Evolutionary conservation across 164 flowering plant genomes (phyloP), one percentile per base, ranked within the genome.

Genomic region (Brasenia schreberi): DNA sequence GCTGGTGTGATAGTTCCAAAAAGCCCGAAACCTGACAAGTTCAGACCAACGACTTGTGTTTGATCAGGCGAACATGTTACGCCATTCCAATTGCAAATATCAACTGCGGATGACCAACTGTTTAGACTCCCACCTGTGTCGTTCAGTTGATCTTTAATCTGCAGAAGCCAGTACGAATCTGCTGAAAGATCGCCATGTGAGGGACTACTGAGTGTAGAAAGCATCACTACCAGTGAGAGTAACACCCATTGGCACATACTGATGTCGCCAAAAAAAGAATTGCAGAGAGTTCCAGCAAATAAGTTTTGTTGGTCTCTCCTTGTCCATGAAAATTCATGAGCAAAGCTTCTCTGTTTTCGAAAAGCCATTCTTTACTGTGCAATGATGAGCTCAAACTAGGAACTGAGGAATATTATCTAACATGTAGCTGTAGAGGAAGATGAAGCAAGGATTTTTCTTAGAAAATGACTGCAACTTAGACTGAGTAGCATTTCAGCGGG

Each of bases 71-170:
- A 81, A 76, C 98, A 92, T 62, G 75, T 73, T 3, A 92, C 18
- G 59, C 98, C 95, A 72, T 78, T 74, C 98, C 95, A 92, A 63
- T 76, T 77, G 72, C 98, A 90, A 4, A 84, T 53, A 70, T 79
- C 76, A 63, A 74, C 59, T 70, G 59, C 62, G 27, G 74, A 60
- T 65, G 89, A 87, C 96, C 96, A 92, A 76, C 67, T 80, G 5
- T 69, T 65, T 19, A 92, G 85, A 76, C 78, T 84, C 77, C 86
- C 81, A 43, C 43, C 59, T 17, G 82, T 79, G 78, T 88, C 96
- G 62, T 69, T 68, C 9, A 88, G 79, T 67, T 80, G 69, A n/a
- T 85, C 73, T 79, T 89, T 88, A 23, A 88, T 75, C 67, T 76
- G 79, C 64, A 87, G 78, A 73, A 92, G 91, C 87, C 84, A 83